Evolutionary conservation across 352 stramenopile genomes (phyloP), one percentile per base, ranked within the genome.

Genomic region (Peronosclerospora sorghi): DNA sequence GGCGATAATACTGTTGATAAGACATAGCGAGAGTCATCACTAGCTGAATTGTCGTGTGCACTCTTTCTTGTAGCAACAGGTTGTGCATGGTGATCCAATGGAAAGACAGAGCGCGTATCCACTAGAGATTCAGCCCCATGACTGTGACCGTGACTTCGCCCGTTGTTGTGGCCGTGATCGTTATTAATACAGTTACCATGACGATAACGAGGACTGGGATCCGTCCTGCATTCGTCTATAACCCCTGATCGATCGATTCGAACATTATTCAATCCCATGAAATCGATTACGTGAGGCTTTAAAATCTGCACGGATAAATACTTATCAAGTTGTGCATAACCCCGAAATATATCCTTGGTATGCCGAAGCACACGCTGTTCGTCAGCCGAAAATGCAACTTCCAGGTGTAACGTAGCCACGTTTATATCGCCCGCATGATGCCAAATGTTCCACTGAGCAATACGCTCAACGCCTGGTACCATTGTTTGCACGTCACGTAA

Each of bases 381-480:
- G 23, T 67, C 64, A 10, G 65, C 69, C 0, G 57, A 54, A 5
- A 51, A 40, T 1, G 67, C 53, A 30, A 85, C 72, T 3, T 77
- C 52, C 15, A 89, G 50, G 39, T 84, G 67, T 20, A 89, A 45
- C 20, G 69, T 74, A 4, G 61, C 76, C 10, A 89, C 65, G 18
- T 59, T 68, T 1, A 75, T 54, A 15, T 79, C 65, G 35, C 74
- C 79, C 18, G 73, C 57, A 37, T 89, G 73, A 30, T 73, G 73
- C 76, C 76, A 89, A 28, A 82, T 64, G 57, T 89, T 73, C 76
- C 76, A 89, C 36, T 73, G 65, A 42, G 63, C 56, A 26, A 89
- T 47, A 10, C 47, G 42, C 21, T 75, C 30, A 0, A 89, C 58
- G 1, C 65, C 68, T 8, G 57, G 43, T 5, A 86, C 64, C 2